phyloP scores from a whole-genome alignment of 345 rosid species.

The Schrenkiella parvula region DNA sequence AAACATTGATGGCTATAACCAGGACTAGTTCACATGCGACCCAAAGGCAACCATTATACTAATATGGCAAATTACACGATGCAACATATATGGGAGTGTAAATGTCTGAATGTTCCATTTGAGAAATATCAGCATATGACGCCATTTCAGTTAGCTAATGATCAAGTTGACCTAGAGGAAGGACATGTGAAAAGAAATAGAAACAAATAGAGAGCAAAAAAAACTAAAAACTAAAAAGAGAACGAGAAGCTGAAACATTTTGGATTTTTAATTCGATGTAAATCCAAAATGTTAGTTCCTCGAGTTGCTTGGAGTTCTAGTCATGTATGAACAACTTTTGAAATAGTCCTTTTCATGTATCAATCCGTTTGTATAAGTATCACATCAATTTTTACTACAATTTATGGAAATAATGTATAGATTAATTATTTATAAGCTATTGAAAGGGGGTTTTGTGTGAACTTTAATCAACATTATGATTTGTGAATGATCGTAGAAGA shows the following conservation, averaged over 20 bases:
- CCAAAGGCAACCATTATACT: neutral
- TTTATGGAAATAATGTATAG: neutral
- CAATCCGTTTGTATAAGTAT: neutral
- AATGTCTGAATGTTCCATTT: constrained; percentile 11
- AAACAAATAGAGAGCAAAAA: neutral
- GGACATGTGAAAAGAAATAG: neutral
- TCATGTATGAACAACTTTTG: neutral
- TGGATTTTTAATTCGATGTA: neutral
- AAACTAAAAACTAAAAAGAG: neutral
- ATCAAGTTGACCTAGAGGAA: constrained; percentile 12
- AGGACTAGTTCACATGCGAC: constrained; percentile 2
- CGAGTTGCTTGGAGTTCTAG: neutral
- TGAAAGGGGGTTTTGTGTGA: neutral
- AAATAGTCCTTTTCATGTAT: neutral
- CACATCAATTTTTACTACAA: neutral
- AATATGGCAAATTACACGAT: constrained; percentile 23
- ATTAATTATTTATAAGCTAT: neutral
- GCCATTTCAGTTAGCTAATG: constrained; percentile 1
- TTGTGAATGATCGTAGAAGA: too few species aligned
- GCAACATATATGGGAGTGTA: neutral
- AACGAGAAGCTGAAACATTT: neutral
- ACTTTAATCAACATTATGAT: too few species aligned
- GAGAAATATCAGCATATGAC: constrained; percentile 16
- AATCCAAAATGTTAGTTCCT: neutral
- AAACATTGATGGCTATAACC: neutral